Conservation (phyloP, 768 basidiomycete genomes). For the Leccinum boreale region DNA sequence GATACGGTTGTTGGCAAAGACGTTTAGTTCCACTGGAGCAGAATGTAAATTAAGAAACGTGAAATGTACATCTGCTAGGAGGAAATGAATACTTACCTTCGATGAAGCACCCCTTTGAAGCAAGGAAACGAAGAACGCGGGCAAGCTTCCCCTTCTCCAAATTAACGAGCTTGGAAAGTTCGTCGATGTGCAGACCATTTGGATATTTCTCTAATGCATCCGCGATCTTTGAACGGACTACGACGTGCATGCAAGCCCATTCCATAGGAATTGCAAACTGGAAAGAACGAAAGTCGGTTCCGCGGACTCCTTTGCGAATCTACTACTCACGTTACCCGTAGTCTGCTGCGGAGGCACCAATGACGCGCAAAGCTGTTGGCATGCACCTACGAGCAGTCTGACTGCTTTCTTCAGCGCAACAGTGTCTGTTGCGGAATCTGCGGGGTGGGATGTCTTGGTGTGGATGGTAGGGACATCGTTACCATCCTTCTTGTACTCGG, state of each 20-base stretch:
- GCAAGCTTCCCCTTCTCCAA: background rate
- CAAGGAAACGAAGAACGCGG: constrained; percentile 30
- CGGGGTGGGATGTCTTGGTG: background rate
- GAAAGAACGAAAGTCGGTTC: too few species aligned
- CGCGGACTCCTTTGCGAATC: too few species aligned
- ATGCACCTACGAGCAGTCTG: background rate
- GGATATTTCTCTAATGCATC: background rate
- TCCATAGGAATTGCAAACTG: too few species aligned
- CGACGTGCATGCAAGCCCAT: too few species aligned
- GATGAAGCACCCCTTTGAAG: constrained; percentile 28
- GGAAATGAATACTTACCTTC: constrained; percentile 19
- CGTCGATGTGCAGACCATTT: background rate
- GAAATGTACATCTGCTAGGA: background rate
- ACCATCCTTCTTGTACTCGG: background rate
- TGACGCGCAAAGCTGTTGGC: background rate
- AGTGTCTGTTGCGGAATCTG: background rate
- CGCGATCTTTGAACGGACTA: too few species aligned
- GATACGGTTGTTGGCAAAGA: constrained; percentile 28
- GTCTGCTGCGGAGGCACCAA: background rate
- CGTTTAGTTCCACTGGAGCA: constrained; percentile 13
- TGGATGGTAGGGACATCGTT: background rate
- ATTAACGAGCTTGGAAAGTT: background rate
- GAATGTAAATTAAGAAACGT: background rate
- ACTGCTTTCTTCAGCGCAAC: background rate
- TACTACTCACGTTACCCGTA: background rate